Base-by-base conservation (phyloP, 208 protist species). In the Leishmania arabica region DNA sequence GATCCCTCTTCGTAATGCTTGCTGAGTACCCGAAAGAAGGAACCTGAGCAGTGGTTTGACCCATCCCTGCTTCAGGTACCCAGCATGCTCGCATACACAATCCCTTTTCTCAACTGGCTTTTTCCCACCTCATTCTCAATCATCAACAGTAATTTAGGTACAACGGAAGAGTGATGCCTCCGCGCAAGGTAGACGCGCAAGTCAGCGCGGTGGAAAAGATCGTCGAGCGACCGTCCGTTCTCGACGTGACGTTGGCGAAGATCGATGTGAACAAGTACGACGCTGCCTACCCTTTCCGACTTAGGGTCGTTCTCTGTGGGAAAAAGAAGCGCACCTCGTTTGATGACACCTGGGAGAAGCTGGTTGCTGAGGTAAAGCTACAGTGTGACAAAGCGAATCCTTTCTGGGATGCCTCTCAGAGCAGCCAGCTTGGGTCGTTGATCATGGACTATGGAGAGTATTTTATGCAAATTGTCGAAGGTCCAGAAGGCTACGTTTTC, bases 391-490 rank as follows among this genome's bases (percentile, higher is more conserved):
- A 56, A 19, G 51, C 45, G 47, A 86, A 89, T 53, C 86, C 86
- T 5, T 89, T 89, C 60, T 83, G 54, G 15, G 53, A 11, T 17
- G 19, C 58, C 31, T 37, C 54, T 42, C 58, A 64, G 49, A 76
- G 58, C 15, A 69, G 53, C 27, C n/a, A 79, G 49, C 74, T 85
- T 40, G 82, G 77, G 4, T 40, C 45, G 2, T 49, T 95, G 13
- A 70, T 89, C 72, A 86, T 96, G 40, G 90, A 96, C 34, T 96
- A 95, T 77, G 91, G 88, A 27, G 85, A 89, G 62, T 80, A 88
- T 68, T 95, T 96, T 86, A 62, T 96, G 27, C 83, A 87, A n/a
- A 7, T 91, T 60, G 75, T 94, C 27, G 90, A 96, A 62, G 93
- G 90, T 21, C 84, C 84, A 47, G 93, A 96, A 40, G 70, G 81